Percentiles rank a stretch among this genome's conserved stretches.
phyloP scores from a whole-genome alignment of 306 rosid genomes.

The Inga leiocalycina region DNA sequence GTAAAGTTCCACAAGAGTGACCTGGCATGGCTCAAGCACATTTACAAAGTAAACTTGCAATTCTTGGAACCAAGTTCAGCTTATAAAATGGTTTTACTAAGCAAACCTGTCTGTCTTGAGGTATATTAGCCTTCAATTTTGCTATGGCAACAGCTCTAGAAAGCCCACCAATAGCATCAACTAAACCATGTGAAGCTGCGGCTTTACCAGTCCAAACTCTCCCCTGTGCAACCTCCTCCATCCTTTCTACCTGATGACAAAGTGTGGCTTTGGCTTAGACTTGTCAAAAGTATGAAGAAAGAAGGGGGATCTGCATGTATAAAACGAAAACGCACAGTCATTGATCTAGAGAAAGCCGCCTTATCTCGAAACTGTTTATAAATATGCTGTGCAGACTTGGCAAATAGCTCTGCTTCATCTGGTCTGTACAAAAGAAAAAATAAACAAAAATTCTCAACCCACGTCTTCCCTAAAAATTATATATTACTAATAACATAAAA shows the following conservation, averaged over 20 bases:
- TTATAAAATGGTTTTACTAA: slow-evolving; percentile 9
- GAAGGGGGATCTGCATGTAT: neutral
- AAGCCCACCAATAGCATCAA: slow-evolving; percentile 93
- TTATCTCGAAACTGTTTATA: slow-evolving; percentile 85
- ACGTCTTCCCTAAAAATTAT: slow-evolving; percentile 11
- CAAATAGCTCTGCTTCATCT: slow-evolving; percentile 90
- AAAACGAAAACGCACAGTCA: slow-evolving; percentile 58
- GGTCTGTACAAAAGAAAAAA: slow-evolving; percentile 49
- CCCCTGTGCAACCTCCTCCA: slow-evolving; percentile 94
- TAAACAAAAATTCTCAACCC: neutral
- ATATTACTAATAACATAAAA: slow-evolving; percentile 18
- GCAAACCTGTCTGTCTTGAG: slow-evolving; percentile 74
- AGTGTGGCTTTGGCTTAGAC: slow-evolving; percentile 27
- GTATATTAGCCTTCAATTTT: slow-evolving; percentile 83
- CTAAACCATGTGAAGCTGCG: slow-evolving; percentile 80
- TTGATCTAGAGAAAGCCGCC: slow-evolving; percentile 91
- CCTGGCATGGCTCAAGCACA: slow-evolving; percentile 51
- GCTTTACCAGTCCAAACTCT: slow-evolving; percentile 93
- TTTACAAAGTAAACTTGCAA: slow-evolving; percentile 7
- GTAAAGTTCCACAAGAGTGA: slow-evolving; percentile 81
- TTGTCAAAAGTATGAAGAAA: slow-evolving; percentile 8
- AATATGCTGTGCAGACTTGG: slow-evolving; percentile 73
- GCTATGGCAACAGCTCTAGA: slow-evolving; percentile 94
- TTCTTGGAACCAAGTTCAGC: slow-evolving; percentile 15
- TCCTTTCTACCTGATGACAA: slow-evolving; percentile 70